phyloP scores from a whole-genome alignment of 2,329 filamentous ascomycete species.

The Aspergillus fumigatus region DNA sequence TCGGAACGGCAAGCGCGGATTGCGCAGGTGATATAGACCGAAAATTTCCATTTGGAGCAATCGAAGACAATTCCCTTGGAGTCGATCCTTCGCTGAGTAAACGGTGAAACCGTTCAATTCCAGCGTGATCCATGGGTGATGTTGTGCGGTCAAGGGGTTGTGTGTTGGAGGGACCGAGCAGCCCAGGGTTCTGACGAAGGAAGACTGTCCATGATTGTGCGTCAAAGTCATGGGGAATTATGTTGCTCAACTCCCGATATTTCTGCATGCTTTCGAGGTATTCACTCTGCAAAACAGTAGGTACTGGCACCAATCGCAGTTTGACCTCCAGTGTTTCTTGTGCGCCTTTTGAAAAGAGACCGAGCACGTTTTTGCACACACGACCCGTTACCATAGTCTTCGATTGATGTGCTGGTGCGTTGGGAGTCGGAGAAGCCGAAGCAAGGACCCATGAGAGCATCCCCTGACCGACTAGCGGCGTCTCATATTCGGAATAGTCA shows the following conservation, averaged over 20 bases:
- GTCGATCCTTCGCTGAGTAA: conserved; percentile 43
- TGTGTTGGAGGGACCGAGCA: conserved; percentile 24
- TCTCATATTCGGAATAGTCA: conserved; percentile 93
- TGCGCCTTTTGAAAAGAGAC: conserved; percentile 72
- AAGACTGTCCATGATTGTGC: conserved; percentile 74
- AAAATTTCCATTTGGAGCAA: conserved; percentile 24
- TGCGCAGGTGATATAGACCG: conserved; percentile 38
- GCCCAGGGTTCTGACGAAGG: conserved; percentile 62
- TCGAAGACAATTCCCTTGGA: conserved; percentile 35
- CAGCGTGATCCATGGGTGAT: conserved; percentile 38
- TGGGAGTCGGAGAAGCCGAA: conserved; percentile 53
- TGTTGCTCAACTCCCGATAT: conserved; percentile 55
- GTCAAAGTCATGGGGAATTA: conserved; percentile 60
- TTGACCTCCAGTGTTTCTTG: conserved; percentile 92
- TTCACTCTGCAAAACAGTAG: conserved; percentile 58
- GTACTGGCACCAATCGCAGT: conserved; percentile 75
- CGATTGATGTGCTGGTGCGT: conserved; percentile 55
- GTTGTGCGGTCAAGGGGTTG: conserved; percentile 22
- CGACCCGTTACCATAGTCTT: conserved; percentile 75
- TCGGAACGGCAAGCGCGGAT: conserved; percentile 30
- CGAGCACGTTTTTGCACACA: conserved; percentile 79
- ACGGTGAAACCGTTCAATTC: conserved; percentile 43
- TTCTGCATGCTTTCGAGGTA: conserved; percentile 58
- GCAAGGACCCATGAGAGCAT: conserved; percentile 82
- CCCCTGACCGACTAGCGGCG: conserved; percentile 88